Base-by-base conservation (phyloP, 169 alveolate genomes). In the Eimeria sp. region DNA sequence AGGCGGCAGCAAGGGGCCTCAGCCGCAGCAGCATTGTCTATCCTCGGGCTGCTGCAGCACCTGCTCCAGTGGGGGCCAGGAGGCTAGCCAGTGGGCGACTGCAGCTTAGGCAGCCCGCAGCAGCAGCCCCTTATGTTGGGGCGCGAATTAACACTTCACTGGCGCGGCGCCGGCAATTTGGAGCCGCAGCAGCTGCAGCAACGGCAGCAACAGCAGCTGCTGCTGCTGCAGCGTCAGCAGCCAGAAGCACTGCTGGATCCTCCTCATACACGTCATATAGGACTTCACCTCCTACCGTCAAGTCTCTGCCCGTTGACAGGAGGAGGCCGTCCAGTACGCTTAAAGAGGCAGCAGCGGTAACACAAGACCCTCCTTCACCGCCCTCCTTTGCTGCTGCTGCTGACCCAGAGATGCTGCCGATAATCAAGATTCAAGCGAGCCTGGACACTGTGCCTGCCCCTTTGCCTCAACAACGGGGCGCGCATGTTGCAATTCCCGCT, bases 371-470 rank as follows among this genome's bases (percentile, higher is more conserved):
- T 11, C 64, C 33, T 8, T 43, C 94, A 6, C 93, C 68, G 62
- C 94, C 94, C 2, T 93, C 96, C 10, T 62, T 37, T 66, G 82
- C 93, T 43, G 82, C 89, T 66, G 82, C 93, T 43, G 82, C 89
- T 23, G 96, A 93, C 76, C 37, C 90, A 16, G 96, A 93, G 25
- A 46, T 56, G 62, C 80, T 82, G 52, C 64, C 96, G 14, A 83
- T 66, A 11, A 93, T 93, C 27, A 93, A 93, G 56, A 93, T 93
- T 30, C 71, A 66, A 88, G 96, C 96, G 25, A 93, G 89, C 25
- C 78, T 93, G 11, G 96, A 93, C 68, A 93, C 89, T 20, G 96
- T 93, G 46, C 96, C 96, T 16, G 93, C 96, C 6, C 94, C 94
- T 58, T 43, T 93, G 89, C 93, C 96, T 52, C 93, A 88, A 40